Evolutionary conservation across 1,284 basidiomycete species (phyloP), one percentile per base, ranked within the genome.

Genomic region (Microbotryomycetes sp.): DNA sequence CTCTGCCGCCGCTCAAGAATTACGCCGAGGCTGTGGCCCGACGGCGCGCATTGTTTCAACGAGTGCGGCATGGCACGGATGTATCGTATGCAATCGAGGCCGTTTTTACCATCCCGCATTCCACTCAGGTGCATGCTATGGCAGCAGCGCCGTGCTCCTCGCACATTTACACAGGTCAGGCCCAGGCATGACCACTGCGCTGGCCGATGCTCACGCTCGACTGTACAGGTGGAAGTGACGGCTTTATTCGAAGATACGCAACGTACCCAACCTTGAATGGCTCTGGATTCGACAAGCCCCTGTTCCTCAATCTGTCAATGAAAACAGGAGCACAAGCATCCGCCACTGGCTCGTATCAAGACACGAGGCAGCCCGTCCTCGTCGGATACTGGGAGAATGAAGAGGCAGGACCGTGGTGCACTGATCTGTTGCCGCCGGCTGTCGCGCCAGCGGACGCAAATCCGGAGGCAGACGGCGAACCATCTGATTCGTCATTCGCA

Each of bases 311-410:
- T 51, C 51, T 68, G 28, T 61, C 66, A 1, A 55, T 58, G 49
- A 65, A 66, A 26, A 49, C 31, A 4, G 57, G 60, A 3, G 50
- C 50, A 0, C 35, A 9, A 41, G 35, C 46, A 59, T 48, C 50
- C 54, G 48, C 48, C 9, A 21, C 52, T 23, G 16, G 11, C 11
- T 53, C 52, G 21, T n/a, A n/a, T n/a, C n/a, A n/a, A n/a, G n/a
- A n/a, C n/a, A 18, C 21, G 18, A 26, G 59, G 0, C 52, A 56
- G 16, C 64, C 66, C 5, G 64, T 70, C 13, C 50, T 70, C 18
- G 52, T 46, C 26, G 68, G 62, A 0, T 71, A 71, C 45, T 71
- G 70, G 70, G 70, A 71, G 57, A 71, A 70, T 50, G 65, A 68
- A 46, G 64, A 63, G 4, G 52, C 57, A 2, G 56, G 57, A 18